These are phyloP conservation scores for Obelidium mucronatum DNA, from an alignment of 192 early-diverging fungal genomes.

Conservation along the genomic window DNA sequence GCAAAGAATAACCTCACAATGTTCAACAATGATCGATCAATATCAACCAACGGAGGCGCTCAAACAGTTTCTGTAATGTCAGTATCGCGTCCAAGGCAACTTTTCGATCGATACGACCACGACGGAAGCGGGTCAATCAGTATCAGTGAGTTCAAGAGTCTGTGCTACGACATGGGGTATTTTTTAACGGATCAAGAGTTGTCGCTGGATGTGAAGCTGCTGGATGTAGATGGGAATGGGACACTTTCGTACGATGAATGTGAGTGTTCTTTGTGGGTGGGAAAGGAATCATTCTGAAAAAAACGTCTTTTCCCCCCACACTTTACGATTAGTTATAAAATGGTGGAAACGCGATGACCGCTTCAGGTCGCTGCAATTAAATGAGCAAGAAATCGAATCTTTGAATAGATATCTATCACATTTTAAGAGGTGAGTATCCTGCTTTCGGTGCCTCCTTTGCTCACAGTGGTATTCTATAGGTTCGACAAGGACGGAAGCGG, in stretches of 20 bases:
- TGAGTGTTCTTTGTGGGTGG: slow-evolving; percentile 9
- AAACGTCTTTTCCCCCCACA: slow-evolving; percentile 1
- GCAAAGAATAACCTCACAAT: neutral
- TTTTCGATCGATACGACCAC: slow-evolving; percentile 44
- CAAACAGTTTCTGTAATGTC: neutral
- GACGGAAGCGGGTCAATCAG: slow-evolving; percentile 43
- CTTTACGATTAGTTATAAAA: slow-evolving; percentile 36
- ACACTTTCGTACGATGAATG: slow-evolving; percentile 43
- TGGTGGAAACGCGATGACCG: slow-evolving; percentile 49
- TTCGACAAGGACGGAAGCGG: slow-evolving; percentile 48
- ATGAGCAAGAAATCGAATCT: slow-evolving; percentile 24
- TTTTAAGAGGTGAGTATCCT: slow-evolving; percentile 39
- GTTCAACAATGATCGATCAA: neutral
- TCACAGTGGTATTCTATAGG: neutral
- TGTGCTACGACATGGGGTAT: slow-evolving; percentile 52
- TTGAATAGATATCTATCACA: slow-evolving; percentile 35
- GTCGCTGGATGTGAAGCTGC: slow-evolving; percentile 32
- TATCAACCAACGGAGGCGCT: neutral
- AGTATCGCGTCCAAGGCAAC: neutral
- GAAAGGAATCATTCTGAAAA: neutral
- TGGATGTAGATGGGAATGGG: slow-evolving; percentile 49
- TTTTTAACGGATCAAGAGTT: slow-evolving; percentile 48
- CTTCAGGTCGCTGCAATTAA: slow-evolving; percentile 37
- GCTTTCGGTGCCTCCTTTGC: neutral
- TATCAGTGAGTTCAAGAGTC: slow-evolving; percentile 41